Percentiles rank a stretch among this genome's conserved stretches.
Evolutionary conservation across 306 rosid genomes (phyloP).

Genomic region (Cucurbita maxima): DNA sequence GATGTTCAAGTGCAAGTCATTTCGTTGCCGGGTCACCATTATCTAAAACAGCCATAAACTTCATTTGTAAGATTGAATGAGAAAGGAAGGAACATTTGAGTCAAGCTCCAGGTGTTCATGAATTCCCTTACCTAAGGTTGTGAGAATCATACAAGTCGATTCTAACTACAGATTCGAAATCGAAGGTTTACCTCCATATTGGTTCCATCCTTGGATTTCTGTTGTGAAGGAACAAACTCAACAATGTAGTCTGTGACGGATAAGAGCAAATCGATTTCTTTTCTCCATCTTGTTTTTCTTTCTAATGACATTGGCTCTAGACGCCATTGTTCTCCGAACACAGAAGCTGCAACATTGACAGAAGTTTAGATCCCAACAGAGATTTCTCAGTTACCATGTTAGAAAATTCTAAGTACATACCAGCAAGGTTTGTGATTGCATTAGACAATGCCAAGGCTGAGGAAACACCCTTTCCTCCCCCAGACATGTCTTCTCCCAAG

Average conservation of each 20-base stretch:
- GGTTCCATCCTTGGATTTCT: conserved; percentile 62
- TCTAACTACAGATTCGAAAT: background rate
- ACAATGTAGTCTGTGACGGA: conserved; percentile 74
- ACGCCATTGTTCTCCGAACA: conserved; percentile 75
- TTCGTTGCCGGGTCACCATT: conserved; percentile 84
- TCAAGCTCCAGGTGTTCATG: too few relatives aligned
- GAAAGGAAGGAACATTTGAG: background rate
- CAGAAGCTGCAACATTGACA: conserved; percentile 51
- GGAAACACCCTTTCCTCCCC: conserved; percentile 96
- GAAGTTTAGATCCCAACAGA: background rate
- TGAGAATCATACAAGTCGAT: background rate
- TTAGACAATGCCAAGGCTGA: conserved; percentile 94
- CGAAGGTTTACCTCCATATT: conserved; percentile 62
- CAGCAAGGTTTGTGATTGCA: conserved; percentile 93
- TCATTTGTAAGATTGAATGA: background rate
- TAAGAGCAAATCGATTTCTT: conserved; percentile 77
- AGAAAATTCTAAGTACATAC: conserved; percentile 16
- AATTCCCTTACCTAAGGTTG: background rate
- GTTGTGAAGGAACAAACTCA: conserved; percentile 85
- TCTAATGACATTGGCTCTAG: conserved; percentile 78
- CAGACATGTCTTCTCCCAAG: conserved; percentile 97
- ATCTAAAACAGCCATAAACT: conserved; percentile 31
- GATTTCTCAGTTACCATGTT: background rate
- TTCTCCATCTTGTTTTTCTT: conserved; percentile 72
- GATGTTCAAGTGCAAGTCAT: conserved; percentile 83